Percentiles rank a stretch among this genome's conserved stretches.
Conservation (phyloP, 2,329 filamentous ascomycete species). For the Fusarium robinianum region DNA sequence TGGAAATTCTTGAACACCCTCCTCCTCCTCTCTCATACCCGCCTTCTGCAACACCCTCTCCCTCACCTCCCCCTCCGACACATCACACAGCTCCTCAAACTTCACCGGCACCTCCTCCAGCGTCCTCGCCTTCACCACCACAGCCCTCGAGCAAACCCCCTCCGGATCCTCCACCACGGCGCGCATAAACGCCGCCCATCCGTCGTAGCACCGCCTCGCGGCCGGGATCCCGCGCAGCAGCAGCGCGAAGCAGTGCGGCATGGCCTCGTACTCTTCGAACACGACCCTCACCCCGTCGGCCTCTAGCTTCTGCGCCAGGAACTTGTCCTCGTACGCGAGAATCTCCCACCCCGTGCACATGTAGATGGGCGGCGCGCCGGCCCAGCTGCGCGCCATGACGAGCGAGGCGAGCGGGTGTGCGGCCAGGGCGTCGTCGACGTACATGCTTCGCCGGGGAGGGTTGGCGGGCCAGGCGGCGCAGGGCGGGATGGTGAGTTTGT, state of each 20-base stretch:
- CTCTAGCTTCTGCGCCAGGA: conserved; percentile 60
- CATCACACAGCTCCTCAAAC: conserved; percentile 49
- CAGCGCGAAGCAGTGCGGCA: conserved; percentile 76
- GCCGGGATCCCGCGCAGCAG: conserved; percentile 54
- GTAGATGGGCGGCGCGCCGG: conserved; percentile 66
- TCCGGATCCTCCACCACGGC: conserved; percentile 44
- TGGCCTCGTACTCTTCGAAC: conserved; percentile 76
- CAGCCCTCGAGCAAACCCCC: conserved; percentile 47
- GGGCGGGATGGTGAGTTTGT: conserved; percentile 38
- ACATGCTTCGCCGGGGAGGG: conserved; percentile 59
- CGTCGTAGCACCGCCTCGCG: conserved; percentile 56
- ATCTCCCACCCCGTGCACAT: conserved; percentile 73
- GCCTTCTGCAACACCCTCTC: conserved; percentile 42
- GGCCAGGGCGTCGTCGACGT: conserved; percentile 57
- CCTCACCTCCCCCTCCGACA: conserved; percentile 49
- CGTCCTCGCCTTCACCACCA: conserved; percentile 55
- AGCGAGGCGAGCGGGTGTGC: conserved; percentile 71
- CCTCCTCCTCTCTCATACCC: conserved; percentile 24
- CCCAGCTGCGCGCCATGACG: conserved; percentile 63
- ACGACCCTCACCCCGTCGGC: conserved; percentile 63
- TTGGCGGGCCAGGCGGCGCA: conserved; percentile 62
- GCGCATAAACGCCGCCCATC: conserved; percentile 61
- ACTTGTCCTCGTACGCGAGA: conserved; percentile 68
- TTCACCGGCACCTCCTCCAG: conserved; percentile 53
- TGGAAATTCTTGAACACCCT: conserved; percentile 4